Conservation (phyloP, 768 basidiomycete species). For the Panaeolus papilionaceus region DNA sequence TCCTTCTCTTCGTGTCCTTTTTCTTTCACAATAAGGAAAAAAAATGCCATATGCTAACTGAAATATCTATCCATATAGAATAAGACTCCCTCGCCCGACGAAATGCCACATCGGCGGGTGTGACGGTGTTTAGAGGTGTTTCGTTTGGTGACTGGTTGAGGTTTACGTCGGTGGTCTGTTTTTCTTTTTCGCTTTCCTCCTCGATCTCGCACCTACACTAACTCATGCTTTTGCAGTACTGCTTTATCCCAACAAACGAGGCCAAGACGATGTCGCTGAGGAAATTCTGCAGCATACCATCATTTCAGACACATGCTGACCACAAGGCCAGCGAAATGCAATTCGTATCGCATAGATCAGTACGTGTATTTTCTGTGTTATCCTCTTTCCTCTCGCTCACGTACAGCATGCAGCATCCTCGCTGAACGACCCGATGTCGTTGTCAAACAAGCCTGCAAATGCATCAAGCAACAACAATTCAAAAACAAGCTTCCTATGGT, state of each 20-base stretch:
- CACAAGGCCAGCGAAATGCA: slow-evolving; percentile 64
- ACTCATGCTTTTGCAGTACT: slow-evolving; percentile 55
- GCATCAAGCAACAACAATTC: too few relatives aligned
- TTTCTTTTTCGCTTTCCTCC: too few relatives aligned
- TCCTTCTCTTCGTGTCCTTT: not conserved
- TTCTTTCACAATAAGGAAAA: too few relatives aligned
- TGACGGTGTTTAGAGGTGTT: slow-evolving; percentile 65
- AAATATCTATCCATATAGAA: too few relatives aligned
- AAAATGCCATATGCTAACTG: too few relatives aligned
- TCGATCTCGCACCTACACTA: not conserved
- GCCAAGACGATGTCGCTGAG: slow-evolving; percentile 69
- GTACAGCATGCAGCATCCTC: slow-evolving; percentile 74
- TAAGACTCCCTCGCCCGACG: slow-evolving; percentile 32
- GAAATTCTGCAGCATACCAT: slow-evolving; percentile 80
- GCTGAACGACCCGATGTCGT: slow-evolving; percentile 60
- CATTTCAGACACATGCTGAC: slow-evolving; percentile 75
- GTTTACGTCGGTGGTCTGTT: too few relatives aligned
- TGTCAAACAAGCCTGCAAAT: slow-evolving; percentile 80
- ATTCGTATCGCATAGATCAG: slow-evolving; percentile 81
- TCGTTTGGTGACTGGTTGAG: too few relatives aligned
- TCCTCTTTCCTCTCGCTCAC: too few relatives aligned
- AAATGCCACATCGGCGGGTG: slow-evolving; percentile 45
- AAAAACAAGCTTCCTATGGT: too few relatives aligned
- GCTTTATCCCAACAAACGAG: slow-evolving; percentile 58
- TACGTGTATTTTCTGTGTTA: slow-evolving; percentile 39